These are phyloP conservation scores for Pythium guiyangense DNA, from an alignment of 352 stramenopile species.

Conservation along the genomic window DNA sequence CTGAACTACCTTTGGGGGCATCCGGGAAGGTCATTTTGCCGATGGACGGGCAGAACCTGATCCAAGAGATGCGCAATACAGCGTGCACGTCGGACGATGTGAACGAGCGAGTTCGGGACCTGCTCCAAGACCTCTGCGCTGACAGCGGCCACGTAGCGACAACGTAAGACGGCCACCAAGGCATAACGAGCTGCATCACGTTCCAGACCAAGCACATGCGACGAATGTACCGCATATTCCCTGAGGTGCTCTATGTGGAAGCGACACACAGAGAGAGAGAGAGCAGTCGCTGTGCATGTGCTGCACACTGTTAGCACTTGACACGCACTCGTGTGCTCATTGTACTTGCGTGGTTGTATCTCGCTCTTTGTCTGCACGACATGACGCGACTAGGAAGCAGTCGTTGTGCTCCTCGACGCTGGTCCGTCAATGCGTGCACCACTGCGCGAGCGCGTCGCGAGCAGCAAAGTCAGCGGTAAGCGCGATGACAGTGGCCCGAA, in stretches of 20 bases:
- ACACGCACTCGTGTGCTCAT: background rate
- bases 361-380: background rate
- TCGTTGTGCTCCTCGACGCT: slow-evolving; percentile 63
- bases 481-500: slow-evolving; percentile 19
- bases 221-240: background rate
- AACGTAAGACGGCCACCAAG: background rate
- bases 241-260: background rate
- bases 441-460: slow-evolving; percentile 34
- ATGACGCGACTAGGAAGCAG: slow-evolving; percentile 39
- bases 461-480: slow-evolving; percentile 6
- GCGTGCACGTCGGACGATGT: background rate
- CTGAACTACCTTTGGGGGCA: background rate
- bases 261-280: no score
- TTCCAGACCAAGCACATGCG: background rate
- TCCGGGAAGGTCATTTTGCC: background rate
- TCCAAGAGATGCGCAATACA: background rate
- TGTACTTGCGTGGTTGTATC: background rate
- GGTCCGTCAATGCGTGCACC: slow-evolving; percentile 55
- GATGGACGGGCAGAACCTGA: background rate
- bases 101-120: background rate
- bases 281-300: no score
- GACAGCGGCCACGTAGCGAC: background rate
- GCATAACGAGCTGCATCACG: background rate
- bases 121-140: background rate
- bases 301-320: background rate